Evolutionary conservation across 768 basidiomycete species (phyloP), one percentile per base, ranked within the genome.

Genomic region (Cubamyces sp.): DNA sequence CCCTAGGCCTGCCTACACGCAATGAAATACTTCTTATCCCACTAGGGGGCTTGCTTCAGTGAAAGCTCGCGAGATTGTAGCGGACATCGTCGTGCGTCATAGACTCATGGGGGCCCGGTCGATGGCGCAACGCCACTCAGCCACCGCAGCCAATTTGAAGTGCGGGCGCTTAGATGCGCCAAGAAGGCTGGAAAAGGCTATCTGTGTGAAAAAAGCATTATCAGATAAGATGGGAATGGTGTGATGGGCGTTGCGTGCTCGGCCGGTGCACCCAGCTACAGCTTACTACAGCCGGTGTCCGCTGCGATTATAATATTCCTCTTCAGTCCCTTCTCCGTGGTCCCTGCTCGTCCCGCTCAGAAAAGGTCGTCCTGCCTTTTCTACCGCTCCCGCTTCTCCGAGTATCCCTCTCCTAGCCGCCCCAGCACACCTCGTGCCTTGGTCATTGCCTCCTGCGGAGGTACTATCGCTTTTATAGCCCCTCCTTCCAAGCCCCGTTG

Each of bases 391-490:
- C 43, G 18, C 41, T n/a, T 47, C 43, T 57, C 25, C 40, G 39
- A 41, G n/a, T 60, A 53, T 12, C 48, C 48, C 48, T 49, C 26
- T 49, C 48, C 48, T 49, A 16, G 48, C 48, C 48, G 25, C 34
- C 34, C 34, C 34, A 34, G 34, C 9, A 5, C 34, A 26, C 28
- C 48, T 26, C 47, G 41, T 51, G 37, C 53, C 12, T 26, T 28
- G 42, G 52, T 60, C 49, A 53, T 16, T 40, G 57, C 58, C 62
- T 61, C 61, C 63, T 67, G 66, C 63, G 64, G 47, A 55, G 63
- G 65, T 39, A 12, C 26, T 57, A n/a, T 30, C 30, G 21, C 11
- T 48, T 46, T 43, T 45, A 45, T 42, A 53, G 41, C 28, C 21
- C 50, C 43, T 23, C 28, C 43, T 21, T 19, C 34, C 34, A 18